Conservation (phyloP, 2,329 filamentous ascomycete species). For the Pestalotiopsis fici region DNA sequence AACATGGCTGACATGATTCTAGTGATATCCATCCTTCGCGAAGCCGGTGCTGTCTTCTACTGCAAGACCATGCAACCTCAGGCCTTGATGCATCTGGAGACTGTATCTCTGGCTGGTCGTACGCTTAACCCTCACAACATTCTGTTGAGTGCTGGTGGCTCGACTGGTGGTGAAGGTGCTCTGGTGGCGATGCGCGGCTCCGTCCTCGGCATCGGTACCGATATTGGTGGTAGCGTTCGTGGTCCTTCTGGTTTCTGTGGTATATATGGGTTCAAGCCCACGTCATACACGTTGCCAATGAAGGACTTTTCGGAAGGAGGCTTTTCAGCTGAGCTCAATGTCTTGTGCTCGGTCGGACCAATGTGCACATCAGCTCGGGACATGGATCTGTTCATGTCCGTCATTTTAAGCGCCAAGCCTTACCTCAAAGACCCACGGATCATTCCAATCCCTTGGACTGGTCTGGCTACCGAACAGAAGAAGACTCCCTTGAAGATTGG, state of each 20-base stretch:
- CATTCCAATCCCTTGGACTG: background rate
- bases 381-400: background rate
- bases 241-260: constrained; percentile 48
- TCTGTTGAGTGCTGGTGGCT: constrained; percentile 52
- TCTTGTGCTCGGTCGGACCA: background rate
- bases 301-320: background rate
- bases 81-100: constrained; percentile 40
- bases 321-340: background rate
- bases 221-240: constrained; percentile 52
- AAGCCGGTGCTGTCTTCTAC: constrained; percentile 52
- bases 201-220: constrained; percentile 53
- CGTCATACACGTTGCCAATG: background rate
- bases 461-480: background rate
- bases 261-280: constrained; percentile 5
- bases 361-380: background rate
- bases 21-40: constrained; percentile 39
- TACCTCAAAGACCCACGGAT: background rate
- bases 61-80: constrained; percentile 56
- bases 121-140: constrained; percentile 50
- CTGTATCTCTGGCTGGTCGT: background rate
- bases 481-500: background rate
- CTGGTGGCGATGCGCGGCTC: constrained; percentile 52
- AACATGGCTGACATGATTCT: constrained; percentile 44
- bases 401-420: background rate
- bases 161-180: constrained; percentile 58